These are phyloP conservation scores for Fusarium anguioides DNA, from an alignment of 2,329 filamentous ascomycete species.

Conservation along the genomic window DNA sequence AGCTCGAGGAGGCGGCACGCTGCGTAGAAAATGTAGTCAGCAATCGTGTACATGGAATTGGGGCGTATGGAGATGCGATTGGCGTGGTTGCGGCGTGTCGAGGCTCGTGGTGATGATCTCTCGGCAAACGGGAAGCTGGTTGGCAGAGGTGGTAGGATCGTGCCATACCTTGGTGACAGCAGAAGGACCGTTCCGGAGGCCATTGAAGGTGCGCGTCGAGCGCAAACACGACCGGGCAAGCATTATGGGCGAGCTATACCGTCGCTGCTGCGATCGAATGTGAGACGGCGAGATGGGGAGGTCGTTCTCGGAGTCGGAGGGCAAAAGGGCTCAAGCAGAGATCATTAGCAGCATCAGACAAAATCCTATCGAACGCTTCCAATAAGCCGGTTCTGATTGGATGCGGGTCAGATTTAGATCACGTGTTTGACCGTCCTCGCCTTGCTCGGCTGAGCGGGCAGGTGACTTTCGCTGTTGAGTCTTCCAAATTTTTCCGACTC, in stretches of 20 bases:
- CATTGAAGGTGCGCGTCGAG: slow-evolving; percentile 85
- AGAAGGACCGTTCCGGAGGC: slow-evolving; percentile 78
- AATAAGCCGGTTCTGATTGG: slow-evolving; percentile 59
- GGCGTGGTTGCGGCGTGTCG: slow-evolving; percentile 40
- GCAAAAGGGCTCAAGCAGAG: slow-evolving; percentile 55
- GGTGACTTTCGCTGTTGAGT: slow-evolving; percentile 19
- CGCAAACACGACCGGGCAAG: slow-evolving; percentile 92
- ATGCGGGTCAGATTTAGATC: slow-evolving; percentile 48
- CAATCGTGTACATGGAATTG: slow-evolving; percentile 40
- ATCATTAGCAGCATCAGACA: slow-evolving; percentile 52
- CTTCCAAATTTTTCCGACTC: slow-evolving; percentile 38
- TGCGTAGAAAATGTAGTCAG: slow-evolving; percentile 56
- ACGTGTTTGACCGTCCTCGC: slow-evolving; percentile 46
- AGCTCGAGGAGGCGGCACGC: slow-evolving; percentile 79
- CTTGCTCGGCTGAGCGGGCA: slow-evolving; percentile 40
- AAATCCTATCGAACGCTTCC: slow-evolving; percentile 56
- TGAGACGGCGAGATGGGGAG: slow-evolving; percentile 51
- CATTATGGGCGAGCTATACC: slow-evolving; percentile 73
- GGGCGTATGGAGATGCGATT: slow-evolving; percentile 45
- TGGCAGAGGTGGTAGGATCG: slow-evolving; percentile 47
- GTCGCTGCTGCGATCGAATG: slow-evolving; percentile 53
- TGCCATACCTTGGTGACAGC: slow-evolving; percentile 79
- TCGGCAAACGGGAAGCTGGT: slow-evolving; percentile 50
- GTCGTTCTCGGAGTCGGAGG: slow-evolving; percentile 53
- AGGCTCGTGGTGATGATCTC: slow-evolving; percentile 46